A percentile compares a stretch with the other conserved stretches of the same genome.
Evolutionary conservation across 2,329 filamentous ascomycete species (phyloP).

Genomic region (Trichoderma afroharzianum): DNA sequence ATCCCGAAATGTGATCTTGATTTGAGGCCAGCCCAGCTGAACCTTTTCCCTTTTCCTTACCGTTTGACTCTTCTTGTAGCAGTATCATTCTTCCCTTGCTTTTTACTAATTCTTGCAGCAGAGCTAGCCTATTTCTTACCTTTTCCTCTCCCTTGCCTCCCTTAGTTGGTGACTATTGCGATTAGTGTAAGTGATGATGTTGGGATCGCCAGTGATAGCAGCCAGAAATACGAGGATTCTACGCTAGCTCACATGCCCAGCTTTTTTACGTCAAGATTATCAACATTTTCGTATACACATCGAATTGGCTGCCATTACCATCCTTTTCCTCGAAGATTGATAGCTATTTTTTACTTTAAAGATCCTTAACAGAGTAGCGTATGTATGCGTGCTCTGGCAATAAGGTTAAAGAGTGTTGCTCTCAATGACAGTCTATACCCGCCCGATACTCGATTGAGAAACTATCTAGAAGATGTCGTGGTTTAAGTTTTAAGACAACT

Average conservation of each 20-base stretch:
- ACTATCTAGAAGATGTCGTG: no score
- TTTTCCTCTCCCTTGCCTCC: not conserved
- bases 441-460: no score
- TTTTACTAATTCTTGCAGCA: not conserved
- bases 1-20: not conserved
- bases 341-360: not conserved
- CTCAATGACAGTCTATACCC: not conserved
- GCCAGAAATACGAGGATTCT: not conserved
- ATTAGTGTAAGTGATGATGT: not conserved
- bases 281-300: not conserved
- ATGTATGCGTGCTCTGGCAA: not conserved
- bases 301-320: rapidly evolving
- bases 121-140: not conserved
- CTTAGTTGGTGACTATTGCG: not conserved
- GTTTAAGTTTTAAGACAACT: no score
- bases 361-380: not conserved
- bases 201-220: not conserved
- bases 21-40: not conserved
- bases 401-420: not conserved
- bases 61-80: not conserved
- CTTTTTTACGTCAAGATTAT: not conserved
- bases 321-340: not conserved
- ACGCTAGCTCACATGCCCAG: not conserved
- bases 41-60: not conserved
- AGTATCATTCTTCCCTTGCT: not conserved